A percentile compares a stretch with the other conserved stretches of the same genome.
Conservation (phyloP, 2,329 filamentous ascomycete species). For the Neocucurbitaria cava region DNA sequence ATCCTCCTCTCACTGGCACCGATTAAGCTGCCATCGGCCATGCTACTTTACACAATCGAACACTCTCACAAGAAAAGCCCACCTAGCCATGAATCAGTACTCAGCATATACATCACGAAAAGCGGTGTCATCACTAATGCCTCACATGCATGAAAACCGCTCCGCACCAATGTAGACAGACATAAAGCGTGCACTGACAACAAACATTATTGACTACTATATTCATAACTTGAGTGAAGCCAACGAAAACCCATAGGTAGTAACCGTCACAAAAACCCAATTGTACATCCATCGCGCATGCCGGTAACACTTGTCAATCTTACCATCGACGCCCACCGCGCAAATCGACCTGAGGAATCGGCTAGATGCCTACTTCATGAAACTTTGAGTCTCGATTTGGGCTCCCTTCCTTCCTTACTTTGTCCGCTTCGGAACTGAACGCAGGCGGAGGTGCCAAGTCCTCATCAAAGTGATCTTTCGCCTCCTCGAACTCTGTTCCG, state of each 20-base stretch:
- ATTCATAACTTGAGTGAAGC: background rate
- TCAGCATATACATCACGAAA: too few relatives aligned
- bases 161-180: too few relatives aligned
- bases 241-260: background rate
- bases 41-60: background rate
- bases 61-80: background rate
- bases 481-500: slow-evolving; percentile 61
- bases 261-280: background rate
- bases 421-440: slow-evolving; percentile 39
- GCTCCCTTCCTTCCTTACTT: slow-evolving; percentile 32
- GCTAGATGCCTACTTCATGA: slow-evolving; percentile 40
- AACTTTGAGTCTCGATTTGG: slow-evolving; percentile 45
- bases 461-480: slow-evolving; percentile 59
- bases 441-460: slow-evolving; percentile 50
- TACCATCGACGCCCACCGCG: background rate
- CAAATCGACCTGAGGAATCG: background rate
- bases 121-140: too few relatives aligned
- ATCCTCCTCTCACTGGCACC: background rate
- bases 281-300: background rate
- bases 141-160: too few relatives aligned
- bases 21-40: background rate
- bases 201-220: background rate
- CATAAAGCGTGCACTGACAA: slow-evolving; percentile 1
- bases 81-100: too few relatives aligned
- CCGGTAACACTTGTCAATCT: background rate